Conservation (phyloP, 2,329 filamentous ascomycete genomes). For the Seiridium cupressi region DNA sequence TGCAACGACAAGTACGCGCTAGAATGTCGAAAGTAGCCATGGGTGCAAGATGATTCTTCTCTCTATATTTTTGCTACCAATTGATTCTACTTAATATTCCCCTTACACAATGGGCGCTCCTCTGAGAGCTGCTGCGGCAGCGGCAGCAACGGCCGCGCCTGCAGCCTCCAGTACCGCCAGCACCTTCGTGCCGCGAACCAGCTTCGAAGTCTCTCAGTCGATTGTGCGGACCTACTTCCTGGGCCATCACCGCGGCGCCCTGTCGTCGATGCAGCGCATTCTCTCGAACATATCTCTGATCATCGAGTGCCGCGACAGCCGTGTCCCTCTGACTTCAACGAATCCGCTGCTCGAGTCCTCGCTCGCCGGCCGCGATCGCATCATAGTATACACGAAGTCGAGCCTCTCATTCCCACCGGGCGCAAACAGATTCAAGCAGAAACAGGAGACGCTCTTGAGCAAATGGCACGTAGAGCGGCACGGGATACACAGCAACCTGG, state of each 20-base stretch:
- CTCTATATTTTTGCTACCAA: background rate
- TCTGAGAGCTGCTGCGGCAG: background rate
- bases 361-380: slow-evolving; percentile 68
- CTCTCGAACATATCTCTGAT: slow-evolving; percentile 82
- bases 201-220: slow-evolving; percentile 69
- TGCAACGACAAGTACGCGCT: background rate
- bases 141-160: slow-evolving; percentile 8
- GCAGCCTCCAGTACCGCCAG: slow-evolving; percentile 44
- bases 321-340: slow-evolving; percentile 82
- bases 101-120: background rate
- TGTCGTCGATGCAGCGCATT: slow-evolving; percentile 78
- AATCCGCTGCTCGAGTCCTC: slow-evolving; percentile 86
- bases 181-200: slow-evolving; percentile 68
- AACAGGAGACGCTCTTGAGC: slow-evolving; percentile 15
- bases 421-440: slow-evolving; percentile 18
- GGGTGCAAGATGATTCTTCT: background rate
- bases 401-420: slow-evolving; percentile 59
- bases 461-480: slow-evolving; percentile 19
- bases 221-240: slow-evolving; percentile 91
- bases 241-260: slow-evolving; percentile 83
- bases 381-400: slow-evolving; percentile 89
- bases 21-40: background rate
- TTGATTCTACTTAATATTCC: no score
- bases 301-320: slow-evolving; percentile 91
- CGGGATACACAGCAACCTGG: slow-evolving; percentile 12